Percentiles rank a stretch among this genome's conserved stretches.
phyloP scores from a whole-genome alignment of 306 rosid genomes.

The Acmispon strigosus region DNA sequence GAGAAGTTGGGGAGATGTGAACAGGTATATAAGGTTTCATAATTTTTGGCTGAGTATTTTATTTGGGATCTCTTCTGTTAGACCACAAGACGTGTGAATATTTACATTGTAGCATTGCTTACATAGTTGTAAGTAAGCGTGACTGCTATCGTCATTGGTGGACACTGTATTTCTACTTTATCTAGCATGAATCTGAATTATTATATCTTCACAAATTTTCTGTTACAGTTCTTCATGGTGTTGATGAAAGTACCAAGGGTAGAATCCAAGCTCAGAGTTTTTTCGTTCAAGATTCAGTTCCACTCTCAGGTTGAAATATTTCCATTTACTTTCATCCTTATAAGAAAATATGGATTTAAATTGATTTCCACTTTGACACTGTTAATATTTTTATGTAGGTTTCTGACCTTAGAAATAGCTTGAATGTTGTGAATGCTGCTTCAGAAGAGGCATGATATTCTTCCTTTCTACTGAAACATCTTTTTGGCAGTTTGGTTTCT shows the following conservation, averaged over 20 bases:
- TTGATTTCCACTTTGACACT: constrained; percentile 15
- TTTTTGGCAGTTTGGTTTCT: constrained; percentile 10
- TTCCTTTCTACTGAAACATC: constrained; percentile 19
- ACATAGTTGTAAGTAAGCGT: not conserved
- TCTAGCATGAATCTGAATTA: not conserved
- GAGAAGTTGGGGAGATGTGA: constrained; percentile 91
- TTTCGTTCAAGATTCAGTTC: constrained; percentile 83
- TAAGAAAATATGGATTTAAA: not conserved
- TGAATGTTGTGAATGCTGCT: constrained; percentile 59
- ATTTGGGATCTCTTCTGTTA: constrained; percentile 12
- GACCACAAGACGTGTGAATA: not conserved
- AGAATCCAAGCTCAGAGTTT: constrained; percentile 85
- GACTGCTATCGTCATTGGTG: constrained; percentile 19
- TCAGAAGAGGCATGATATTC: constrained; percentile 71
- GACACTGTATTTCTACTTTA: constrained; percentile 17
- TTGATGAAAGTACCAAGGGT: constrained; percentile 85
- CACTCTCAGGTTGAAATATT: constrained; percentile 58
- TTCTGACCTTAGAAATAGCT: constrained; percentile 67
- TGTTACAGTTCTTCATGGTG: constrained; percentile 64
- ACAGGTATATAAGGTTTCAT: constrained; percentile 53
- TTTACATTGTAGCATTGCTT: constrained; percentile 4
- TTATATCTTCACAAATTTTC: constrained; percentile 14
- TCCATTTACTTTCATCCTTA: not conserved
- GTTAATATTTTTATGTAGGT: constrained; percentile 48
- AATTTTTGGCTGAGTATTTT: not conserved